Percentiles rank a stretch among this genome's conserved stretches.
These are phyloP conservation scores for Cladorrhinum sp. DNA, from an alignment of 2,329 filamentous ascomycete genomes.

Conservation along the genomic window DNA sequence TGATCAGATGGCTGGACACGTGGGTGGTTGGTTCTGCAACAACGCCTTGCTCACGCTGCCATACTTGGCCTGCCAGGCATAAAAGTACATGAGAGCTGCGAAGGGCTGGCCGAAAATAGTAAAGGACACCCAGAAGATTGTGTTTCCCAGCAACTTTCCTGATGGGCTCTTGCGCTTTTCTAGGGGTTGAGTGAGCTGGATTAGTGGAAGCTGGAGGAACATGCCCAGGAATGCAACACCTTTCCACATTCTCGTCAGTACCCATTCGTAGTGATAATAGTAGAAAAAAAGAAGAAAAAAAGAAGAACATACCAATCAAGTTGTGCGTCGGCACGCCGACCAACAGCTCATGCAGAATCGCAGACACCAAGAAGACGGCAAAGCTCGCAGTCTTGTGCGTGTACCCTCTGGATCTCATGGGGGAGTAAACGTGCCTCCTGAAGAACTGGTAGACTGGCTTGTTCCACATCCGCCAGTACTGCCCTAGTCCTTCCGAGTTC, in stretches of 20 bases:
- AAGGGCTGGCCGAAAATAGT: conserved; percentile 93
- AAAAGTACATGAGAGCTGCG: conserved; percentile 90
- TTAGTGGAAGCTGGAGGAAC: conserved; percentile 88
- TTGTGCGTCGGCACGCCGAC: conserved; percentile 95
- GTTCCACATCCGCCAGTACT: conserved; percentile 97
- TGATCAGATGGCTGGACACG: conserved; percentile 13
- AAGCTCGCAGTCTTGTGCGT: conserved; percentile 67
- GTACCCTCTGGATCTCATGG: conserved; percentile 81
- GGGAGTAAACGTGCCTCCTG: conserved; percentile 88
- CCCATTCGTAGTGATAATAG: neutral
- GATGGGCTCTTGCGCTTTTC: conserved; percentile 73
- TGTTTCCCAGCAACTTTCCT: conserved; percentile 81
- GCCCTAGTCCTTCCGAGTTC: conserved; percentile 83
- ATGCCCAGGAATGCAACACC: conserved; percentile 93
- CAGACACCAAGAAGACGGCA: conserved; percentile 84
- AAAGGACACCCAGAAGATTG: conserved; percentile 95
- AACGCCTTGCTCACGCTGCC: conserved; percentile 65
- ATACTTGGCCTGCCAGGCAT: conserved; percentile 98
- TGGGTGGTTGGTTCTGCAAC: conserved; percentile 2
- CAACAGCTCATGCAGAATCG: conserved; percentile 83
- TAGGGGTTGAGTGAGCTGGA: conserved; percentile 73
- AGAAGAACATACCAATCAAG: conserved; percentile 64
- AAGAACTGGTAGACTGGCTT: conserved; percentile 97
- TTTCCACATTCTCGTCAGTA: conserved; percentile 28
- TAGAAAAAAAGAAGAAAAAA: neutral